phyloP scores from a whole-genome alignment of 164 flowering plant genomes.

The Chimonanthus salicifolius region DNA sequence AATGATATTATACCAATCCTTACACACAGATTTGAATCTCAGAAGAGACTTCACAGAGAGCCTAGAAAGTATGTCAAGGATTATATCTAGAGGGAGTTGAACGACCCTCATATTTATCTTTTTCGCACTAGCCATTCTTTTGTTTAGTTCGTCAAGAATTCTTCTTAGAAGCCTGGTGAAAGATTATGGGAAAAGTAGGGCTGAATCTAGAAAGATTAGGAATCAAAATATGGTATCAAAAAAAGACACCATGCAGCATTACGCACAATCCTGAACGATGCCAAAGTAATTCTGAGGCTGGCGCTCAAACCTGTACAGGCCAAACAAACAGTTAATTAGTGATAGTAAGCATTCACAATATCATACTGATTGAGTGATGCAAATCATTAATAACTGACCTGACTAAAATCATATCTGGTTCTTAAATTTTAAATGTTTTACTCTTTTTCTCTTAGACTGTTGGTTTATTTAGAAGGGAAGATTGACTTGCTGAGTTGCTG shows the following conservation, averaged over 20 bases:
- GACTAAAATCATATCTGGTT: too few relatives aligned
- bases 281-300: neutral
- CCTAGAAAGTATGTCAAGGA: slow-evolving; percentile 1
- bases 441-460: too few relatives aligned
- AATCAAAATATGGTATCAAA: neutral
- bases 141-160: neutral
- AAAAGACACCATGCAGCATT: neutral
- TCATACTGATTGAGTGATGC: neutral
- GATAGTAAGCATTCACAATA: neutral
- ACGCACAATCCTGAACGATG: neutral
- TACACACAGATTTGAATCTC: slow-evolving; percentile 2
- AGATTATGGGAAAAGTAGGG: neutral
- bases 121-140: neutral
- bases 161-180: neutral
- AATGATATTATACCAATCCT: neutral
- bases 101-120: neutral
- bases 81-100: neutral
- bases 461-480: too few relatives aligned
- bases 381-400: too few relatives aligned
- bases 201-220: neutral
- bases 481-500: too few relatives aligned
- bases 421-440: too few relatives aligned
- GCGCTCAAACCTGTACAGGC: neutral
- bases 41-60: slow-evolving; percentile 1
- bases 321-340: neutral